phyloP scores from a whole-genome alignment of 108 stramenopile genomes.

The Nitzschia putrida region DNA sequence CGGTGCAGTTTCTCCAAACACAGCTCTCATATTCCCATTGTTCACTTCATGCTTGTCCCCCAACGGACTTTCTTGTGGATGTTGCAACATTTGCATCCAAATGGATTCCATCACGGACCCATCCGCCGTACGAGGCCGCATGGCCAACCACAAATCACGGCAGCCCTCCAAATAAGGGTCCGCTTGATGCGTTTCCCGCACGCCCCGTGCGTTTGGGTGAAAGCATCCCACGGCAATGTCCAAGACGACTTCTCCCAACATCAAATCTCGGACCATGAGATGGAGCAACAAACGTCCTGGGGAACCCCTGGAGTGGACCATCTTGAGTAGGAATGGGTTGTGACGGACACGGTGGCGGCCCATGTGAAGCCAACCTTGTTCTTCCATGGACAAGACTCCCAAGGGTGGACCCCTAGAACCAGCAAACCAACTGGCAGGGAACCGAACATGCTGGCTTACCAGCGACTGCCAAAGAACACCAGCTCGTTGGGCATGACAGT shows the following conservation, averaged over 20 bases:
- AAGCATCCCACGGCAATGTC: constrained; percentile 77
- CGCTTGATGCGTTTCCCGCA: constrained; percentile 33
- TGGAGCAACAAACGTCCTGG: constrained; percentile 74
- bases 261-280: constrained; percentile 60
- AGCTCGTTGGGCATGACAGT: constrained; percentile 59
- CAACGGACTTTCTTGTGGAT: constrained; percentile 46
- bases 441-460: constrained; percentile 75
- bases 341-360: constrained; percentile 66
- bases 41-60: constrained; percentile 53
- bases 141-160: constrained; percentile 79
- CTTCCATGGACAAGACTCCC: constrained; percentile 12
- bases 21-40: constrained; percentile 72
- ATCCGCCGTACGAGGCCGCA: constrained; percentile 42
- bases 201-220: constrained; percentile 77
- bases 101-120: constrained; percentile 63
- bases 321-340: constrained; percentile 47
- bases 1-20: constrained; percentile 57
- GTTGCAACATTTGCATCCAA: constrained; percentile 26
- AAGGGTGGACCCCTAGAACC: constrained; percentile 52
- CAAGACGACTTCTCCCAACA: constrained; percentile 40
- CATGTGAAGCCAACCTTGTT: constrained; percentile 62
- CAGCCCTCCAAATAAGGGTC: constrained; percentile 55
- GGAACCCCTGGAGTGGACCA: constrained; percentile 51
- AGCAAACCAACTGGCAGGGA: constrained; percentile 69
- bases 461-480: constrained; percentile 77